Evolutionary conservation across 2,329 filamentous ascomycete genomes (phyloP), one percentile per base, ranked within the genome.

Genomic region (Colletotrichum neosansevieriae): DNA sequence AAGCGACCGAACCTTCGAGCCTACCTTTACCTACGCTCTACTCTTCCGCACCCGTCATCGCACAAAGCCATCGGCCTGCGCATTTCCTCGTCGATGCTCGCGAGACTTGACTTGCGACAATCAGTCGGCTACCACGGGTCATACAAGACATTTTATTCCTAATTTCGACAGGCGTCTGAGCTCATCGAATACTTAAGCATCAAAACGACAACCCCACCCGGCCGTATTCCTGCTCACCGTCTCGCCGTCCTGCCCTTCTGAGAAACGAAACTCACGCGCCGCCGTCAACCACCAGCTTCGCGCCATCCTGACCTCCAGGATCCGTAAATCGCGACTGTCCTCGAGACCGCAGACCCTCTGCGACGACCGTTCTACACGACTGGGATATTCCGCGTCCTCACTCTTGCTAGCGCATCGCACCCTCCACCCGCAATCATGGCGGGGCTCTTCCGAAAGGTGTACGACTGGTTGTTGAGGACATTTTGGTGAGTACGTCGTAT

Each of bases 391-490:
- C 56, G 29, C 36, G 9, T 17, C 17, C 44, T 12, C 40, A 42
- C 17, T 68, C 68, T 34, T 24, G 11, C 67, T 63, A 67, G 67
- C 70, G 65, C 42, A 73, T 63, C 64, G 61, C 58, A 38, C 29
- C 67, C 62, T 76, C 75, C 74, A 73, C 71, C 79, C 29, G 17
- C 24, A 19, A 85, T 73, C 82, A 98, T 98, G 94, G 92, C 94
- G 76, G 92, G 93, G 75, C 84, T 99, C 79, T 97, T 99, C 82
- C 92, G 92, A 78, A 92, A 91, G 83, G 91, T 99, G 81, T 98
- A 98, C 86, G 96, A 98, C 89, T 98, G 95, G 95, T 86, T 98
- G 80, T 85, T 99, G 84, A 91, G 95, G 85, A 92, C 96, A 77
- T 98, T 99, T 83, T 99, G 96, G 95, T 98, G 77, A 85, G 89